Evolutionary conservation across 2,329 filamentous ascomycete genomes (phyloP).

Genomic region (Xylariaceae sp.): DNA sequence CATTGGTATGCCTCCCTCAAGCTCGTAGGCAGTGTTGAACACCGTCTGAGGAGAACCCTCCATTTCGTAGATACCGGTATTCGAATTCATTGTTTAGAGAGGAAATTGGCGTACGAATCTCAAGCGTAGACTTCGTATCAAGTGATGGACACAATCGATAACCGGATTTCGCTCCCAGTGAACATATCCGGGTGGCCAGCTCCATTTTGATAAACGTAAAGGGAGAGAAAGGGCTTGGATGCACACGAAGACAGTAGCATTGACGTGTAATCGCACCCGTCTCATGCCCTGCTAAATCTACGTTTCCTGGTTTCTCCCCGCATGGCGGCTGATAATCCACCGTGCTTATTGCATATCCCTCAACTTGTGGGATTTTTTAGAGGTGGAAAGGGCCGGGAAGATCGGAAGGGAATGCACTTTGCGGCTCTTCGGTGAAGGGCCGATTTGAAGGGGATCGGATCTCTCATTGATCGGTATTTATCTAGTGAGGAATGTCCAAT

Average conservation of each 20-base stretch:
- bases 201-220: slow-evolving; percentile 7
- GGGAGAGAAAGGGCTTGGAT: not conserved
- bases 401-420: not conserved
- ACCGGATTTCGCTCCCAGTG: not conserved
- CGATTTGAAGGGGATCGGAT: no score
- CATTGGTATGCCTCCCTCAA: not conserved
- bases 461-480: no score
- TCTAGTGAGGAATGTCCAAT: not conserved
- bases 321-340: not conserved
- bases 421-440: no score
- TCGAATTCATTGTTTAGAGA: not conserved
- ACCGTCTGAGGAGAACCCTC: not conserved
- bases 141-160: not conserved
- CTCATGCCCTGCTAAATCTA: not conserved
- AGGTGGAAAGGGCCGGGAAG: not conserved
- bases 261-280: not conserved
- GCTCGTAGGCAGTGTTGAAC: not conserved
- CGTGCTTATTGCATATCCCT: not conserved
- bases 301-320: not conserved
- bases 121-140: not conserved
- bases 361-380: not conserved
- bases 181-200: not conserved
- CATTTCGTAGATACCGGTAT: not conserved
- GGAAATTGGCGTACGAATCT: not conserved
- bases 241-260: not conserved